Conservation (phyloP, 805 yeast genomes). For the Yamadazyma philogaea region DNA sequence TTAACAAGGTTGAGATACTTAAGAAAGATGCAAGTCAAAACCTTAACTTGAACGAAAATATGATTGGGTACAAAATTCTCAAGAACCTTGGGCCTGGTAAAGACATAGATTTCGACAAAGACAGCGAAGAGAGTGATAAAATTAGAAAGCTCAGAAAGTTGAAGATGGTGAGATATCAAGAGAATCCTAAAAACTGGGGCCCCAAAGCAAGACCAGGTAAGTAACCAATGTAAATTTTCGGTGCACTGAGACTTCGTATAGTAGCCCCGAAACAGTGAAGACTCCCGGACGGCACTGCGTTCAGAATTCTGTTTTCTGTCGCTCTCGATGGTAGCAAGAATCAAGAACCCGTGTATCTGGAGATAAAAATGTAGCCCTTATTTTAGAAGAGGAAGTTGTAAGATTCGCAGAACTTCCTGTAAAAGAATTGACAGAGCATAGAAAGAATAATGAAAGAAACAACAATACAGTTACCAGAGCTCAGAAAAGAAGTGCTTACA, state of each 20-base stretch:
- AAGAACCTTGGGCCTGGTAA: constrained; percentile 30
- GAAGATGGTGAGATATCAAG: constrained; percentile 84
- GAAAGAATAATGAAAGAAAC: no score
- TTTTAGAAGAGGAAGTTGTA: neutral
- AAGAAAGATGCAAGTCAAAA: constrained; percentile 31
- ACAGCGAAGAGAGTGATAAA: constrained; percentile 54
- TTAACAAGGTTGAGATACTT: constrained; percentile 20
- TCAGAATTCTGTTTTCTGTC: no score
- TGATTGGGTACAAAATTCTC: constrained; percentile 56
- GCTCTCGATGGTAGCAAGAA: no score
- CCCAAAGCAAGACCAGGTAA: constrained; percentile 81
- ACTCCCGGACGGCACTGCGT: no score
- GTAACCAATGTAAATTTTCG: neutral
- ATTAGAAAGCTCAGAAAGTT: constrained; percentile 64
- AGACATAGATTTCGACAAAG: constrained; percentile 53
- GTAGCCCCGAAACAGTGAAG: no score
- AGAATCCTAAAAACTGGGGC: constrained; percentile 97
- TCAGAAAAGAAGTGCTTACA: no score
- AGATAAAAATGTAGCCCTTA: neutral
- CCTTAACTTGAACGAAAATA: constrained; percentile 34
- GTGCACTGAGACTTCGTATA: neutral
- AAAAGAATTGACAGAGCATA: no score
- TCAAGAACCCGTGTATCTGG: no score
- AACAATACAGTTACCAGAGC: no score
- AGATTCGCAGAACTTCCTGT: neutral